A percentile compares a stretch with the other conserved stretches of the same genome.
These are phyloP conservation scores for Ramaria rubella DNA, from an alignment of 768 basidiomycete species.

Conservation along the genomic window DNA sequence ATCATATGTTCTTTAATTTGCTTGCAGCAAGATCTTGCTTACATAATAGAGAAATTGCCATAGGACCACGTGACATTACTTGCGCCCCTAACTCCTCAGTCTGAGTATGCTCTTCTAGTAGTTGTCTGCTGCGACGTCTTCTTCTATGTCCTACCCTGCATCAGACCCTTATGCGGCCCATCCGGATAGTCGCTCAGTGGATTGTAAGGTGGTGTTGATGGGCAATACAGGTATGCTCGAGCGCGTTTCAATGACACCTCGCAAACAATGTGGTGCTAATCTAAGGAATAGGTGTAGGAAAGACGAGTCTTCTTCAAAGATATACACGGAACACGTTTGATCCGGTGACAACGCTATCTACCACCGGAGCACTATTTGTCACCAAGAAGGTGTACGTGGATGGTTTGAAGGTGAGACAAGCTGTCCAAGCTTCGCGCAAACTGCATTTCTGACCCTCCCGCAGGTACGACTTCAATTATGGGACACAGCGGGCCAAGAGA, in stretches of 20 bases:
- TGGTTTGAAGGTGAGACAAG: conserved; percentile 66
- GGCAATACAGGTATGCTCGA: conserved; percentile 56
- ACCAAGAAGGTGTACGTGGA: conserved; percentile 87
- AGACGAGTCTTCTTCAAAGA: conserved; percentile 84
- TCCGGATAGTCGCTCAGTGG: conserved; percentile 33
- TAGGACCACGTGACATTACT: conserved; percentile 2
- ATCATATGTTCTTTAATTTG: neutral
- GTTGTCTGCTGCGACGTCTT: neutral
- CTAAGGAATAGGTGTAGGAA: conserved; percentile 65
- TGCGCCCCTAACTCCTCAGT: conserved; percentile 9
- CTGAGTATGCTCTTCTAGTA: conserved; percentile 11
- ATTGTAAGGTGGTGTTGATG: conserved; percentile 95
- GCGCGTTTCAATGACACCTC: conserved; percentile 10
- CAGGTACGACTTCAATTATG: conserved; percentile 57
- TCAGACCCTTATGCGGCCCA: conserved; percentile 3
- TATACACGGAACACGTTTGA: conserved; percentile 90
- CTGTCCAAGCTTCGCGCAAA: neutral
- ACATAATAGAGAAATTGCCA: too few species aligned
- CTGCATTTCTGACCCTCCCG: neutral
- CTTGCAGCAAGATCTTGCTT: too few species aligned
- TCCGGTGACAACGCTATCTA: conserved; percentile 81
- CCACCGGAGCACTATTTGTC: conserved; percentile 90
- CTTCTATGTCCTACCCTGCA: conserved; percentile 6
- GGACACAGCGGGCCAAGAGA: conserved; percentile 93
- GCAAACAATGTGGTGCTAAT: conserved; percentile 28